phyloP scores from a whole-genome alignment of 1,139 yeast species.

The Yamadazyma blattariae region DNA sequence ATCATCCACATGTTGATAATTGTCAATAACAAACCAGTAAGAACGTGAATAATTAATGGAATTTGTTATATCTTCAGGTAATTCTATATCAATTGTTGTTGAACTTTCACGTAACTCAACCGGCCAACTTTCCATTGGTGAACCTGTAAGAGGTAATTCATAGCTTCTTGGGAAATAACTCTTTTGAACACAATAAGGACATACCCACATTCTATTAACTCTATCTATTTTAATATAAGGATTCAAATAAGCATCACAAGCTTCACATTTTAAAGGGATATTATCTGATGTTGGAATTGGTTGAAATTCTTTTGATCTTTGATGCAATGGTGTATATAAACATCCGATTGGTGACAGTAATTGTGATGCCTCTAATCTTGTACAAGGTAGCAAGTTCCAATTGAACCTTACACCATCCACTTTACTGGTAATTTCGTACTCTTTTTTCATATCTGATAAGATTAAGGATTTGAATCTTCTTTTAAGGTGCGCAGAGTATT shows the following conservation, averaged over 20 bases:
- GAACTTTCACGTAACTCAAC: slow-evolving; percentile 22
- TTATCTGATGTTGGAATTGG: slow-evolving; percentile 7
- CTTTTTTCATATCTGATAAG: slow-evolving; percentile 8
- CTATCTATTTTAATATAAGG: slow-evolving; percentile 30
- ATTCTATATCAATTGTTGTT: slow-evolving; percentile 24
- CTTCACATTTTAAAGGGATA: slow-evolving; percentile 20
- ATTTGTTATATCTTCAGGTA: slow-evolving; percentile 23
- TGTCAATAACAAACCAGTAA: slow-evolving; percentile 27
- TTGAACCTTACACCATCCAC: slow-evolving; percentile 32
- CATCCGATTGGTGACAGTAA: slow-evolving; percentile 40
- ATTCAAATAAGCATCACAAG: slow-evolving; percentile 29
- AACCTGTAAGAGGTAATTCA: slow-evolving; percentile 15
- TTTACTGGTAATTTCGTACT: slow-evolving; percentile 4
- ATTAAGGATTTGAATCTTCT: too few relatives aligned
- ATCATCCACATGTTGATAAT: slow-evolving; percentile 28
- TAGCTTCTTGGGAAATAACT: slow-evolving; percentile 21
- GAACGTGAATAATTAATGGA: slow-evolving; percentile 1
- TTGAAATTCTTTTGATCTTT: slow-evolving; percentile 5
- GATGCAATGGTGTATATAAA: slow-evolving; percentile 28
- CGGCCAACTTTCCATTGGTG: slow-evolving; percentile 24
- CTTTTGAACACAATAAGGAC: slow-evolving; percentile 34
- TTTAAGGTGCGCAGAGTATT: too few relatives aligned
- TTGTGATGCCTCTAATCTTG: slow-evolving; percentile 33
- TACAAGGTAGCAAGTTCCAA: slow-evolving; percentile 53
- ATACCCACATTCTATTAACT: slow-evolving; percentile 36